phyloP scores from a whole-genome alignment of 805 yeast species.

The Spathaspora passalidarum region DNA sequence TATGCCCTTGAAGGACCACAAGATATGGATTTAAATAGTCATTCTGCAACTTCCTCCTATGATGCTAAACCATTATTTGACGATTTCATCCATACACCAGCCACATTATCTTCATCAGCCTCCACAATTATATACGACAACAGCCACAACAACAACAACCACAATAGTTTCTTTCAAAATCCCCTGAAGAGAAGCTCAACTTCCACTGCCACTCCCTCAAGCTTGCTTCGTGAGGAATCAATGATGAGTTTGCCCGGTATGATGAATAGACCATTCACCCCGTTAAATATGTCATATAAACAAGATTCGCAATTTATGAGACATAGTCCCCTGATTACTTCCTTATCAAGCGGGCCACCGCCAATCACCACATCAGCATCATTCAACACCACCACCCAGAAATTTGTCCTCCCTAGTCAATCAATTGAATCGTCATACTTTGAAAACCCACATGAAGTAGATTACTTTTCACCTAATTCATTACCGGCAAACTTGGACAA shows the following conservation, averaged over 20 bases:
- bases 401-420: slow-evolving; percentile 8
- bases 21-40: slow-evolving; percentile 4
- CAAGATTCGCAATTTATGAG: not conserved
- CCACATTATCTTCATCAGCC: slow-evolving; percentile 2
- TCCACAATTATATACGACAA: slow-evolving; percentile 1
- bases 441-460: not conserved
- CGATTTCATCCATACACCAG: slow-evolving; percentile 4
- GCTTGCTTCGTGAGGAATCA: slow-evolving; percentile 21
- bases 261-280: slow-evolving; percentile 8
- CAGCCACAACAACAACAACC: slow-evolving; percentile 2
- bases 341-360: not conserved
- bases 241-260: slow-evolving; percentile 31
- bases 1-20: slow-evolving; percentile 46
- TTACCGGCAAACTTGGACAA: not conserved
- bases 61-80: slow-evolving; percentile 7
- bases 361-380: not conserved
- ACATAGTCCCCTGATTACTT: not conserved
- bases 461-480: not conserved
- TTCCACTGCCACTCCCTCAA: slow-evolving; percentile 18
- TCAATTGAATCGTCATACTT: slow-evolving; percentile 1
- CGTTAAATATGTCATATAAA: not conserved
- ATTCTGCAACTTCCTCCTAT: slow-evolving; percentile 5
- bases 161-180: not conserved
- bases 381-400: not conserved
- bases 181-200: not conserved